Base-by-base conservation (phyloP, 2,329 filamentous ascomycete genomes). In the Exserohilum rostratum region DNA sequence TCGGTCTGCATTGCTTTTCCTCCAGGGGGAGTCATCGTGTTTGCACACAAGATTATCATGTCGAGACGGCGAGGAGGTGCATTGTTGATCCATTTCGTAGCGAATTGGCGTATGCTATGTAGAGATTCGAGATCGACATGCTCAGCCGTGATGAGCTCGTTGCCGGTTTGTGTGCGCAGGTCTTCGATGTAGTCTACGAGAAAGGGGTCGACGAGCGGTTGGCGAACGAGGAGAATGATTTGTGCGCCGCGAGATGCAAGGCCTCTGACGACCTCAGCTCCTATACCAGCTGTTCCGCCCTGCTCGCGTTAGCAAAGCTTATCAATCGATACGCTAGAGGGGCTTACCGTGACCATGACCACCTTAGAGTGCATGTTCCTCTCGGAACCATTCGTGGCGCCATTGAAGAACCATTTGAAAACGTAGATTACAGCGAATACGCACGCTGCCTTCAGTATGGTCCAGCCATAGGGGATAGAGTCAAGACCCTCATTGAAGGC, bases 41-140 rank as follows among this genome's bases (percentile, higher is more conserved):
- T 90, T 9, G 89, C 95, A 74, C 92, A 96, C 15, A 99, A 82
- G 17, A 99, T 85, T 42, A 99, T 80, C 87, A 93, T 93, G 74
- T 99, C 95, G 6, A 99, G 80, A 43, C 96, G 83, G 52, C 96
- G 84, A 7, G 93, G 91, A 2, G 95, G 93, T 18, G 90, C 85
- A 74, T 97, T 98, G 75, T 99, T 93, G 62, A 99, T 91, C 93
- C 96, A 99, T 79, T 91, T 93, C 0, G 95, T 99, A 11, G 95
- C 95, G 73, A 99, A 99, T 59, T 88, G 83, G 34, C 95, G 90
- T 66, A 99, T 88, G 74, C 90, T 96, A 74, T 96, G 87, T n/a
- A 99, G 81, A 13, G 89, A 93, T 11, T 88, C 79, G 25, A 99
- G 85, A 71, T 99, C 92, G 66, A 96, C 91, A 77, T 96, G 90